phyloP scores from a whole-genome alignment of 225 moss, liverwort and hornwort genomes.

The Bryum argenteum region DNA sequence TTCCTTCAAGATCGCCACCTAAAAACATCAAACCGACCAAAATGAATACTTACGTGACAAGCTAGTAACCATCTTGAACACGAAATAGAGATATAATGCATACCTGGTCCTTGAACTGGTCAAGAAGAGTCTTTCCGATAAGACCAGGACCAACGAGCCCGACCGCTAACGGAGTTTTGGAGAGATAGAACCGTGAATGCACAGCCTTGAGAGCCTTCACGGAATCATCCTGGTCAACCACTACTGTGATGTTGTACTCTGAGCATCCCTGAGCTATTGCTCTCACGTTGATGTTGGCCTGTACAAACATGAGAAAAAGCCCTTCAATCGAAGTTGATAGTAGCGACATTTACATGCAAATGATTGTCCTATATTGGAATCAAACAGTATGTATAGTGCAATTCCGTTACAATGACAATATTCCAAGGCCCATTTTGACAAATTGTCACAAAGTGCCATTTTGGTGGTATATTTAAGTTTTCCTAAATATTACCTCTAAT shows the following conservation, averaged over 20 bases:
- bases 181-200: constrained; percentile 79
- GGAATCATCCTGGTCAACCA: constrained; percentile 73
- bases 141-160: constrained; percentile 80
- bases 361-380: not conserved
- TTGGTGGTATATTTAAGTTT: no score
- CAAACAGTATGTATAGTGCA: no score
- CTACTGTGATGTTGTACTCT: constrained; percentile 86
- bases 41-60: not conserved
- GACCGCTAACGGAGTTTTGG: constrained; percentile 76
- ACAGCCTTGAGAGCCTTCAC: constrained; percentile 76
- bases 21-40: constrained; percentile 7
- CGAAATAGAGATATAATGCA: not conserved
- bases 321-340: not conserved
- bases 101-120: constrained; percentile 80
- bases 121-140: constrained; percentile 72
- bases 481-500: no score
- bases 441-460: no score
- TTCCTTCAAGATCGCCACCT: constrained; percentile 74
- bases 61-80: not conserved
- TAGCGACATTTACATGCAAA: constrained; percentile 1
- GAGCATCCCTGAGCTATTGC: constrained; percentile 90
- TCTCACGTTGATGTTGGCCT: constrained; percentile 88
- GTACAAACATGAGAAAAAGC: constrained; percentile 20
- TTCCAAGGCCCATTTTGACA: no score
- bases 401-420: no score